A percentile compares a stretch with the other conserved stretches of the same genome.
Conservation (phyloP, 345 rosid genomes). For the Gossypium bickii region DNA sequence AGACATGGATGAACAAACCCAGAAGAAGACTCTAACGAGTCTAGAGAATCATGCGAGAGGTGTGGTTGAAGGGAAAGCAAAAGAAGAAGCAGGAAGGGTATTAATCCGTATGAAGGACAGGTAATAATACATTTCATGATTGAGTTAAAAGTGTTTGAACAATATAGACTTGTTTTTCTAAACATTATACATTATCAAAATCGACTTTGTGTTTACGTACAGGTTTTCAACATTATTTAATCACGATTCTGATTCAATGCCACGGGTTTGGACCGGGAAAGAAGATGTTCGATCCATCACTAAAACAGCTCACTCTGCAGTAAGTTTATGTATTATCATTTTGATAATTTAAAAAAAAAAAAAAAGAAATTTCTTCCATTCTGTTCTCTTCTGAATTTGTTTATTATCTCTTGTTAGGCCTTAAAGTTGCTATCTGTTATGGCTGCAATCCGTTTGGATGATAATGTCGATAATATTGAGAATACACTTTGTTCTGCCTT, state of each 20-base stretch:
- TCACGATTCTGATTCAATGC: slow-evolving; percentile 97
- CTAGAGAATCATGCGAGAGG: slow-evolving; percentile 61
- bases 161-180: slow-evolving; percentile 6
- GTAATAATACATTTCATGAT: slow-evolving; percentile 33
- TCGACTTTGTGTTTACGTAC: slow-evolving; percentile 23
- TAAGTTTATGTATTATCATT: slow-evolving; percentile 31
- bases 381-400: slow-evolving; percentile 17
- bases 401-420: slow-evolving; percentile 44
- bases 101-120: slow-evolving; percentile 92
- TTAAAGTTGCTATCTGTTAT: slow-evolving; percentile 88
- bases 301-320: slow-evolving; percentile 84
- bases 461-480: slow-evolving; percentile 68
- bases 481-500: slow-evolving; percentile 53
- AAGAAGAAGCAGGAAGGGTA: slow-evolving; percentile 87
- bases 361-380: background rate
- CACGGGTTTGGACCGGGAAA: slow-evolving; percentile 97
- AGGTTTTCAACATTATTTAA: slow-evolving; percentile 88
- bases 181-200: slow-evolving; percentile 7
- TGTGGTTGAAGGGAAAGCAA: slow-evolving; percentile 81
- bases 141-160: slow-evolving; percentile 7
- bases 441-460: slow-evolving; percentile 79
- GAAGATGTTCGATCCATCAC: slow-evolving; percentile 96
- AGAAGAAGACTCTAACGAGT: slow-evolving; percentile 51
- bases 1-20: slow-evolving; percentile 62
- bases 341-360: background rate